Evolutionary conservation across 2,329 filamentous ascomycete genomes (phyloP), one percentile per base, ranked within the genome.

Genomic region (Ceratocystiopsis brevicomis): DNA sequence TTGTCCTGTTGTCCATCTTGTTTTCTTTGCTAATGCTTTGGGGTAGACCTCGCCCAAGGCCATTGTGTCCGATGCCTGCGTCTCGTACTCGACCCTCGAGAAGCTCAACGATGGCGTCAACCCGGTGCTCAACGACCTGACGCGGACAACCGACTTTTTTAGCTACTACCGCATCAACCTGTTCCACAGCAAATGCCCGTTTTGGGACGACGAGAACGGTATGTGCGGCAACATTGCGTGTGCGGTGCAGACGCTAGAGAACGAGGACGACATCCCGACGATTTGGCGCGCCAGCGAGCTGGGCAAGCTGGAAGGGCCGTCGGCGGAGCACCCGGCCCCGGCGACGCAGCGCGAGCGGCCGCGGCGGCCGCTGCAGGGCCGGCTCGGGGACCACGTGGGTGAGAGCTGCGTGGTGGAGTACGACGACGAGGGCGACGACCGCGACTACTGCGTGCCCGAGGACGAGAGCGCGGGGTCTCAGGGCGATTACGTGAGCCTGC

Each of bases 161-260:
- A 88, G 88, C 43, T 86, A 96, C 62, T 98, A 96, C 65, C 80
- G 90, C 45, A 66, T 98, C 39, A 96, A 95, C 59, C 71, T 98
- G 17, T 98, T 85, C 62, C 81, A 92, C 61, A 94, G 90, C 61
- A 76, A 75, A 62, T 98, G 90, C 56, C 90, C 90, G 0, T 98
- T 96, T 59, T 98, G 90, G 88, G 75, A 78, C 56, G 90, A 98
- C 59, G 79, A 86, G 48, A 81, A 81, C 60, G 84, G 84, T 59
- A 83, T 95, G 71, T 98, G 90, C 61, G 90, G 87, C 50, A 98
- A 98, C 62, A 86, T 93, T 53, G 90, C 87, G 17, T 98, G 90
- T 58, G 83, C 88, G 12, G 90, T 98, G 16, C 86, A 90, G 57
- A 96, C 88, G 1, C 70, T 96, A 47, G 88, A 96, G 44, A 87